Evolutionary conservation across 2,329 filamentous ascomycete species (phyloP), one percentile per base, ranked within the genome.

Genomic region (Aspergillus niger): DNA sequence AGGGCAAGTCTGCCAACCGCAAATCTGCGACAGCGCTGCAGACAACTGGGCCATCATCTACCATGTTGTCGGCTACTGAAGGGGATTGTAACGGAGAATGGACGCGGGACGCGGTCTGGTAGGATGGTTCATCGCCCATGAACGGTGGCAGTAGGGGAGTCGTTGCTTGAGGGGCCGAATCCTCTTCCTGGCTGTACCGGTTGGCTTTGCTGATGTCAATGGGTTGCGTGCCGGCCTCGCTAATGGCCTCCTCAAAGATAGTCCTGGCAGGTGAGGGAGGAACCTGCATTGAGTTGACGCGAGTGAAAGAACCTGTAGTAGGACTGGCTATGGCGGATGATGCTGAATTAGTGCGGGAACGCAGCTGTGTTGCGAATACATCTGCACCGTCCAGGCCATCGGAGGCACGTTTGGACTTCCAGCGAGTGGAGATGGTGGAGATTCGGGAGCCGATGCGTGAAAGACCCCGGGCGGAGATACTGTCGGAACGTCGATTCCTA

Each of bases 61-160:
- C 76, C 41, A 83, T 78, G n/a, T 13, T 36, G 32, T 88, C 86
- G 8, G 89, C 91, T 17, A 95, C 85, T 0, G 87, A 89, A 0
- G 92, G 92, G 0, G 92, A 96, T 75, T 96, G 91, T 26, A 96
- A 80, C n/a, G 93, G 92, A 7, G 92, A 96, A 60, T 91, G 85
- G 32, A 89, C 81, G 1, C 84, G 83, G 0, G 86, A 83, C 44
- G 85, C 79, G 39, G 80, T 71, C n/a, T 70, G 69, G 41, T 78
- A 74, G 11, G 75, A 74, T n/a, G 75, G 78, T 22, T 82, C 77
- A 58, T 85, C 84, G 28, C 85, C 87, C 80, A 96, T 85, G 38
- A 95, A 82, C 0, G 93, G 93, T 7, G 93, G 93, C 2, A 97
- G 82, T 7, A 97, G 83, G 41, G 93, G 94, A 2, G 93, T 97